These are phyloP conservation scores for Trichoderma hamatum DNA, from an alignment of 2,329 filamentous ascomycete genomes.

Conservation along the genomic window DNA sequence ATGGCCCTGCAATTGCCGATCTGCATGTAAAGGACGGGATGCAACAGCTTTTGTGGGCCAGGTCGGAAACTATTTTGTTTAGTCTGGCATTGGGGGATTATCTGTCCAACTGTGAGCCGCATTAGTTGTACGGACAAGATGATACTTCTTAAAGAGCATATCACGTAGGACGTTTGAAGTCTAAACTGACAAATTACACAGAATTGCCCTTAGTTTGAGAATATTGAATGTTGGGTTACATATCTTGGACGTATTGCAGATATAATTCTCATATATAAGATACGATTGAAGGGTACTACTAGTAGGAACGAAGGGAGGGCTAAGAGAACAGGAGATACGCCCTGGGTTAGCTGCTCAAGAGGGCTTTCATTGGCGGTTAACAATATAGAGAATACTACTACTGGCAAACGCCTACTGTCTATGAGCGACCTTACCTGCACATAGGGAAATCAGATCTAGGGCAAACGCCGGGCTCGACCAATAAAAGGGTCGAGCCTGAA, in stretches of 20 bases:
- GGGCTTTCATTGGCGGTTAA: background rate
- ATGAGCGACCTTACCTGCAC: background rate
- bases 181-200: background rate
- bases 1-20: conserved; percentile 2
- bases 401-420: background rate
- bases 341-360: background rate
- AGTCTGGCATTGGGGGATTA: background rate
- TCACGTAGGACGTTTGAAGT: background rate
- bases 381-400: background rate
- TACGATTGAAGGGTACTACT: background rate
- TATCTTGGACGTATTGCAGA: background rate
- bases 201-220: background rate
- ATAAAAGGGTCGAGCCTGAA: conserved; percentile 13
- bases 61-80: background rate
- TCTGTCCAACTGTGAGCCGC: background rate
- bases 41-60: background rate
- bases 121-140: background rate
- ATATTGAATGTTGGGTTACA: background rate
- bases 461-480: background rate
- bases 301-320: background rate
- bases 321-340: no score
- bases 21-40: background rate
- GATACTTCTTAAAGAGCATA: background rate
- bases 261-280: background rate
- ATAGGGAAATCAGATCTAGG: background rate